Base-by-base conservation (phyloP, 148 eudicot species). In the Vaccinium myrtillus region DNA sequence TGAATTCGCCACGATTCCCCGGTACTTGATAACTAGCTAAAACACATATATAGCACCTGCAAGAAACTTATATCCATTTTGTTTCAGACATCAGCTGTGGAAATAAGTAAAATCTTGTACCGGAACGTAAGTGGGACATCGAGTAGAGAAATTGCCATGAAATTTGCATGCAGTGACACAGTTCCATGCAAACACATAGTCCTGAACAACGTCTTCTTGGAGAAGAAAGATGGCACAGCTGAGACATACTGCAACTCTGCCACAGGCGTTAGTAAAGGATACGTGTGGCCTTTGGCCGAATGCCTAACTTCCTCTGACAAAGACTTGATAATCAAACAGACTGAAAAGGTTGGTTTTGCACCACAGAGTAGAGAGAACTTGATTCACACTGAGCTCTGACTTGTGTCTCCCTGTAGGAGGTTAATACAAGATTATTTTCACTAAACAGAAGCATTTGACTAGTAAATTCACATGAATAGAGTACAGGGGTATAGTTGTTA, bases 131-230 rank as follows among this genome's bases (percentile, higher is more conserved):
- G 91, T 30, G 98, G 99, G 78, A 95, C 96, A 11, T 93, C 96
- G 30, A 90, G 84, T 86, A 94, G 93, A 84, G 82, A 90, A 87
- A 82, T 78, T 74, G 98, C 98, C 32, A 95, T 95, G 92, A 93
- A 92, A 86, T 97, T 97, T 81, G 96, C 93, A 2, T 97, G 99
- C 90, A 95, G 99, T 58, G 92, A 97, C 88, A 81, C 89, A 6
- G 90, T 90, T 78, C 99, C 99, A 8, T 97, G 99, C 92, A 86
- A 81, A 51, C 83, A 93, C 87, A 94, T 94, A 25, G 88, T 95
- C 78, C 89, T 95, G 61, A 89, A 94, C 85, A 92, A 92, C 87
- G 88, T 94, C 83, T 91, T 93, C 91, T 87, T 95, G 71, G 87
- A 89, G 85, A 86, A 84, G 71, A 87, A 75, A n/a, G 97, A 94